Evolutionary conservation across 2,329 filamentous ascomycete species (phyloP).

Genomic region (Talaromyces sp.): DNA sequence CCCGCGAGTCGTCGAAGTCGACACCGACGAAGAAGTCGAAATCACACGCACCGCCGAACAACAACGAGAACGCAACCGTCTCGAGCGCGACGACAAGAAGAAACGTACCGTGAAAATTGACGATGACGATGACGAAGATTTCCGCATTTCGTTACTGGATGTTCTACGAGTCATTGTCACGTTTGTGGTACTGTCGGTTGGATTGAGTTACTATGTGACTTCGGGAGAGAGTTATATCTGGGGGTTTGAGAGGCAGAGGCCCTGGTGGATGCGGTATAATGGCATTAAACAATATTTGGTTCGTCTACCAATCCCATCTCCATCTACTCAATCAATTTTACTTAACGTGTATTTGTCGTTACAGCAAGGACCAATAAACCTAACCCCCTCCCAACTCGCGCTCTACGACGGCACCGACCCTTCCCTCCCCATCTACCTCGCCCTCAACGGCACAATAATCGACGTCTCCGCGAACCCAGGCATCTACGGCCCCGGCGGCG

Average conservation of each 20-base stretch:
- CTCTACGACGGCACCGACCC: slow-evolving; percentile 75
- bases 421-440: slow-evolving; percentile 78
- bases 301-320: slow-evolving; percentile 32
- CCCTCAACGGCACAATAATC: slow-evolving; percentile 70
- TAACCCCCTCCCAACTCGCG: slow-evolving; percentile 73
- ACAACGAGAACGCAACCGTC: slow-evolving; percentile 14
- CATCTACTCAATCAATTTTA: not conserved
- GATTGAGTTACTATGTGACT: slow-evolving; percentile 74
- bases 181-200: slow-evolving; percentile 63
- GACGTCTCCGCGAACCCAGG: slow-evolving; percentile 58
- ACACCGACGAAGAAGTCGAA: slow-evolving; percentile 22
- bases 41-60: slow-evolving; percentile 17
- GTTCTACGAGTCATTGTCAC: slow-evolving; percentile 68
- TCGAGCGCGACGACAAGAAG: slow-evolving; percentile 4
- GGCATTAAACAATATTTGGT: slow-evolving; percentile 63
- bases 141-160: slow-evolving; percentile 56
- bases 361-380: slow-evolving; percentile 58
- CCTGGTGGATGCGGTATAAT: slow-evolving; percentile 59
- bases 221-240: slow-evolving; percentile 68
- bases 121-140: slow-evolving; percentile 25
- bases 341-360: slow-evolving; percentile 11
- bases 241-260: slow-evolving; percentile 55
- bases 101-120: slow-evolving; percentile 7
- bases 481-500: slow-evolving; percentile 76
- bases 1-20: slow-evolving; percentile 19